Base-by-base conservation (phyloP, 768 basidiomycete genomes). In the Candolleomyces eurysporus region DNA sequence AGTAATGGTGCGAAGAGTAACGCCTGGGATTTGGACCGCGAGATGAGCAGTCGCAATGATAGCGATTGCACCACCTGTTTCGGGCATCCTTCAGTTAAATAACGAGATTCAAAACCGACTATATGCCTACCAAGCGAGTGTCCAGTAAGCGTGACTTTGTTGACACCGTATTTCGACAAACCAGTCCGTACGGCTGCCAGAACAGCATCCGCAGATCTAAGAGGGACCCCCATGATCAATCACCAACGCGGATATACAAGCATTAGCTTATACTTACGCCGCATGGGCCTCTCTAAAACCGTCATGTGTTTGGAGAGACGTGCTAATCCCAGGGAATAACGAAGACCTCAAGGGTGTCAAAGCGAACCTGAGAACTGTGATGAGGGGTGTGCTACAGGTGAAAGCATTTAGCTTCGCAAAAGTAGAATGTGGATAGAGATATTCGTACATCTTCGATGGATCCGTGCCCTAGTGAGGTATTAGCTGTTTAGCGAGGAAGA, bases 231-330 rank as follows among this genome's bases (percentile, higher is more conserved):
- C 16, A 17, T 17, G n/a, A 60, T 36, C 54, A 22, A 51, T 45
- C 8, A 4, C 22, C 22, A 14, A 48, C 14, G 11, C 13, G 8
- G n/a, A 11, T 32, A 30, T 16, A 45, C 7, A 9, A 43, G 16
- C 7, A n/a, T 21, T 7, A 11, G 5, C 5, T 14, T n/a, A 4
- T 31, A 61, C 62, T 22, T 9, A 65, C 65, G 73, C 58, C 1
- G 82, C 78, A 45, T 87, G 86, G 54, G 77, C 77, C 40, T 78
- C 67, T 1, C 79, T 75, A 68, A 87, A 88, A 5, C 87, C 86
- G 42, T 77, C 73, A 65, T 84, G 87, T 16, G 81, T 84, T 58
- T 68, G 64, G n/a, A 84, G 79, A 39, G 58, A 70, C 17, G 69
- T 69, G 31, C 76, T 65, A 11, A 86, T 68, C 1, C 84, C 86